These are phyloP conservation scores for Cryptococcus sp. DNA, from an alignment of 1,284 basidiomycete species.

Conservation along the genomic window DNA sequence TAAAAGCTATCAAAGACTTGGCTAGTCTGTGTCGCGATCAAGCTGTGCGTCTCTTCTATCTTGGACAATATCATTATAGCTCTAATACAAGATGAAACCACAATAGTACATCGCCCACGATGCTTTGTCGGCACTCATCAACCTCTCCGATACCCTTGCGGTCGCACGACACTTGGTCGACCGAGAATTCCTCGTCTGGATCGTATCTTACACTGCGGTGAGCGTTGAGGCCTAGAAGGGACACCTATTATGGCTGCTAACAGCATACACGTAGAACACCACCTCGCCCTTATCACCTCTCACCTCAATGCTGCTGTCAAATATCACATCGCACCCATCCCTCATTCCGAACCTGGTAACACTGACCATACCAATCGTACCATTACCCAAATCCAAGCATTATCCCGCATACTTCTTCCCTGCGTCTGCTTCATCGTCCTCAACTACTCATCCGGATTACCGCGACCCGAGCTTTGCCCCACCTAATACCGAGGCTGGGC, in stretches of 20 bases:
- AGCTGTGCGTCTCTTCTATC: constrained; percentile 58
- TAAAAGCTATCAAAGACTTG: constrained; percentile 63
- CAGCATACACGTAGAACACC: constrained; percentile 66
- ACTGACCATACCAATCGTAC: constrained; percentile 68
- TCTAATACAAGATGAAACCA: neutral
- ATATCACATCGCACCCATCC: constrained; percentile 77
- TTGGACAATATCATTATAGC: neutral
- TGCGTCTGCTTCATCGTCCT: constrained; percentile 72
- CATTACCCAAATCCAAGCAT: constrained; percentile 53
- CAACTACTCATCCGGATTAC: constrained; percentile 54
- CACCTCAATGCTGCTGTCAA: constrained; percentile 94
- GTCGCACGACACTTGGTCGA: constrained; percentile 73
- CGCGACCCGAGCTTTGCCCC: constrained; percentile 52
- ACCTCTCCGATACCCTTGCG: constrained; percentile 82
- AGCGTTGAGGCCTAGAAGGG: constrained; percentile 40
- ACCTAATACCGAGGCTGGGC: constrained; percentile 65
- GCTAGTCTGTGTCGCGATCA: constrained; percentile 85
- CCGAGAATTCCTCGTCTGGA: constrained; percentile 72
- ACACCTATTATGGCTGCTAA: constrained; percentile 6
- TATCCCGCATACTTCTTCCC: constrained; percentile 65
- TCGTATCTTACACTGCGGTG: constrained; percentile 89
- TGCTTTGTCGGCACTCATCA: constrained; percentile 90
- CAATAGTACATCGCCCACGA: constrained; percentile 84
- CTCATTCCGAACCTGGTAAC: constrained; percentile 69
- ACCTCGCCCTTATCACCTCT: constrained; percentile 88